A percentile compares a stretch with the other conserved stretches of the same genome.
Evolutionary conservation across 2,329 filamentous ascomycete species (phyloP).

Genomic region (Niveomyces coronatus): DNA sequence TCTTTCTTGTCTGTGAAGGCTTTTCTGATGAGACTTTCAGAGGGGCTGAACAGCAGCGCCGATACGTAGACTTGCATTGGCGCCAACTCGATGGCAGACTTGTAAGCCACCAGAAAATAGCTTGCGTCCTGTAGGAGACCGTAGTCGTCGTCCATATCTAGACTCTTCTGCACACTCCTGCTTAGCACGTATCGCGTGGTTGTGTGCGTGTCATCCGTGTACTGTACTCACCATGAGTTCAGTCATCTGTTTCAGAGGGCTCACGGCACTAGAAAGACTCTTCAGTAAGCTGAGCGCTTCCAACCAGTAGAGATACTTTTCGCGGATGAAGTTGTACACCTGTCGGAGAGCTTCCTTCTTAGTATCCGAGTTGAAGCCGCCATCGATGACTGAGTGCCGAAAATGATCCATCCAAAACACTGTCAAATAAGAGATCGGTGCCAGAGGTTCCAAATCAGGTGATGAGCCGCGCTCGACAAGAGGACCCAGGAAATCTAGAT

Average conservation of each 20-base stretch:
- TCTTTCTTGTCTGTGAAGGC: not conserved
- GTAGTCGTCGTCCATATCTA: not conserved
- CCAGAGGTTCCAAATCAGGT: slow-evolving; percentile 13
- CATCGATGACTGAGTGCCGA: slow-evolving; percentile 8
- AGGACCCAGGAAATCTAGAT: slow-evolving; percentile 15
- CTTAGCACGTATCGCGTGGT: not conserved
- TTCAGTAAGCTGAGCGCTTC: slow-evolving; percentile 9
- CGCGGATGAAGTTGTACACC: not conserved
- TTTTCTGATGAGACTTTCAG: slow-evolving; percentile 13
- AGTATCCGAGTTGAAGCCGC: not conserved
- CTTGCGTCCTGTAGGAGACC: not conserved
- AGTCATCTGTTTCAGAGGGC: slow-evolving; percentile 4
- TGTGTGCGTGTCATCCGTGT: not conserved
- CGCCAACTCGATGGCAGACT: slow-evolving; percentile 17
- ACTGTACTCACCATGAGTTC: not conserved
- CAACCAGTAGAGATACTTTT: not conserved
- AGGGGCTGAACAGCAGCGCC: slow-evolving; percentile 23
- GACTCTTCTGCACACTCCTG: not conserved
- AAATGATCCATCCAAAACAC: slow-evolving; percentile 25
- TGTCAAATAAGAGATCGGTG: slow-evolving; percentile 18
- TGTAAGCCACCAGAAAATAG: slow-evolving; percentile 17
- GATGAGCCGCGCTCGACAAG: slow-evolving; percentile 14
- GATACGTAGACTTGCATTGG: slow-evolving; percentile 25
- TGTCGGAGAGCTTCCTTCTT: slow-evolving; percentile 16
- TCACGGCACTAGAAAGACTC: slow-evolving; percentile 18